Evolutionary conservation across 257 asterid species (phyloP).

Genomic region (Solanum piurae): DNA sequence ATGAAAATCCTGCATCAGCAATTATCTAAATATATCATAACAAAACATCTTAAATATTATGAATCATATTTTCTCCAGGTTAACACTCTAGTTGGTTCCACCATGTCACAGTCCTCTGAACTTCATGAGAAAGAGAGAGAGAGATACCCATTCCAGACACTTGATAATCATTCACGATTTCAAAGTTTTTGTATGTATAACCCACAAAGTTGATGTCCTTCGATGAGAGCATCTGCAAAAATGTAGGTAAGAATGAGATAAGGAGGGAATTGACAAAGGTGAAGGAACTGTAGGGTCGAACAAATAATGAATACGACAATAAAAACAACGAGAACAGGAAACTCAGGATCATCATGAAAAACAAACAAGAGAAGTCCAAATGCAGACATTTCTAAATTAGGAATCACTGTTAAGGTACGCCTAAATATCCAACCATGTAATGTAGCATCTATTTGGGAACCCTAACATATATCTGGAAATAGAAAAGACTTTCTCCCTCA

Average conservation of each 20-base stretch:
- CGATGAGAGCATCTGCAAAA: slow-evolving; percentile 81
- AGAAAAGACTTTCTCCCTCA: neutral
- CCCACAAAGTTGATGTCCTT: slow-evolving; percentile 95
- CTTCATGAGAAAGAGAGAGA: neutral
- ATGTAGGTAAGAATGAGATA: neutral
- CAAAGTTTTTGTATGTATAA: slow-evolving; percentile 95
- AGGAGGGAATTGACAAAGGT: slow-evolving; percentile 5
- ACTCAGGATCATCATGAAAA: neutral
- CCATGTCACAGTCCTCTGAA: neutral
- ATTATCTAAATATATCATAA: neutral
- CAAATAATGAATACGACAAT: neutral
- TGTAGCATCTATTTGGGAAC: neutral
- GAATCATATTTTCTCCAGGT: neutral
- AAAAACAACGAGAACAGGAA: neutral
- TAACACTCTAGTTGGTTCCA: neutral
- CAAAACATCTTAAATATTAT: neutral
- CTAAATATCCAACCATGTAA: neutral
- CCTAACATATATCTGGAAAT: neutral
- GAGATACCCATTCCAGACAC: slow-evolving; percentile 83
- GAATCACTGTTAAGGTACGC: neutral
- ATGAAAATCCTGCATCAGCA: neutral
- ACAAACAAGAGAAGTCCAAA: neutral
- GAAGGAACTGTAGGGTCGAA: neutral
- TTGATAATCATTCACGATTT: slow-evolving; percentile 92
- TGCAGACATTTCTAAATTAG: neutral